Evolutionary conservation across 148 eudicot species (phyloP).

Genomic region (Vaccinium macrocarpon): DNA sequence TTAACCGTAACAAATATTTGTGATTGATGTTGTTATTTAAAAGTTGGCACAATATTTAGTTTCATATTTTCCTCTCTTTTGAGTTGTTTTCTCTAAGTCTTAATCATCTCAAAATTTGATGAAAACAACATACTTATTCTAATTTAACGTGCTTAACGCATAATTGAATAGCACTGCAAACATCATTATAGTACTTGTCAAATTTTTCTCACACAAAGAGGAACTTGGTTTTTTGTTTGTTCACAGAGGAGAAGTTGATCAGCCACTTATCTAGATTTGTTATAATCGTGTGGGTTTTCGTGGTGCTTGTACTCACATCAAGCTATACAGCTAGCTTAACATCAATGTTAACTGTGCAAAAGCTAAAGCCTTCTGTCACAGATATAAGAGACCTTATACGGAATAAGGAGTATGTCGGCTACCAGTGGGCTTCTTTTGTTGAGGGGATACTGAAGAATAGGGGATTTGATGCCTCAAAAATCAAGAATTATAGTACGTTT

Average conservation of each 20-base stretch:
- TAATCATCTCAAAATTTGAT: neutral
- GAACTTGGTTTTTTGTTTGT: neutral
- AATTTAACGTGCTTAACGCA: neutral
- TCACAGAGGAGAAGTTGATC: conserved; percentile 45
- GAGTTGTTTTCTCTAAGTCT: neutral
- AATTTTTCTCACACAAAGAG: neutral
- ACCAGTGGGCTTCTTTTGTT: conserved; percentile 41
- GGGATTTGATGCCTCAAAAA: conserved; percentile 19
- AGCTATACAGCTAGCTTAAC: conserved; percentile 72
- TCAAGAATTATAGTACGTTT: conserved; percentile 25
- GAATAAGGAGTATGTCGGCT: conserved; percentile 37
- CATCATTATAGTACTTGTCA: neutral
- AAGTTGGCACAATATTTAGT: neutral
- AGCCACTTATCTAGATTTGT: conserved; percentile 65
- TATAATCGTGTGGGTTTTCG: conserved; percentile 61
- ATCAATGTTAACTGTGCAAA: conserved; percentile 52
- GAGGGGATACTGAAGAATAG: conserved; percentile 19
- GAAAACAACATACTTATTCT: neutral
- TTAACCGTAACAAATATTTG: neutral
- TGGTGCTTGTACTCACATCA: conserved; percentile 51
- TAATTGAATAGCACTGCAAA: neutral
- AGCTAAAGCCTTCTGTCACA: conserved; percentile 48
- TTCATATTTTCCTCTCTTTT: neutral
- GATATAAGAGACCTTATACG: conserved; percentile 39
- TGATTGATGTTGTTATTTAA: neutral